phyloP scores from a whole-genome alignment of 345 rosid genomes.

The Heritiera littoralis region DNA sequence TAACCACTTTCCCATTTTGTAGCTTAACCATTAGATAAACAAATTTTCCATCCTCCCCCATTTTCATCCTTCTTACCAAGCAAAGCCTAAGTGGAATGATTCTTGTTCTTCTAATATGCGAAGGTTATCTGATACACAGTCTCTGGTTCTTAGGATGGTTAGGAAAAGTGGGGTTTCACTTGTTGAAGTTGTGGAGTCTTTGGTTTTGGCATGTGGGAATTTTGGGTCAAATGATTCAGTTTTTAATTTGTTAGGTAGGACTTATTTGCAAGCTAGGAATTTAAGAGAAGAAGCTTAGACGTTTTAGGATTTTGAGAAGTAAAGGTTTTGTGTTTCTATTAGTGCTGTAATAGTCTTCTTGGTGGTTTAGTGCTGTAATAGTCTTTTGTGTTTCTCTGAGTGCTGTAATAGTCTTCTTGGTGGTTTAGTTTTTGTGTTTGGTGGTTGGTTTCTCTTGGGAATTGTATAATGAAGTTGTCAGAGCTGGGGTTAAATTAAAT shows the following conservation, averaged over 20 bases:
- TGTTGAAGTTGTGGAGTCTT: constrained; percentile 50
- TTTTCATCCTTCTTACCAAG: no score
- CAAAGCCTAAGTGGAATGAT: constrained; percentile 30
- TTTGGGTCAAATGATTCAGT: constrained; percentile 42
- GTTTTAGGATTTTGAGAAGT: constrained; percentile 40
- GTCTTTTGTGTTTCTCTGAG: constrained; percentile 43
- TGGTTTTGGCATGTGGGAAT: constrained; percentile 39
- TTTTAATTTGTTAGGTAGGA: constrained; percentile 71
- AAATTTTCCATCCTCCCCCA: no score
- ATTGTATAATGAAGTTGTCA: constrained; percentile 40
- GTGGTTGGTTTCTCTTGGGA: constrained; percentile 57
- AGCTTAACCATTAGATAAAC: no score
- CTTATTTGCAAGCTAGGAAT: constrained; percentile 76
- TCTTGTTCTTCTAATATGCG: constrained; percentile 50
- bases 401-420: constrained; percentile 76
- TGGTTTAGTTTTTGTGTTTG: constrained; percentile 43
- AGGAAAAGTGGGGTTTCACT: constrained; percentile 75
- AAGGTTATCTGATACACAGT: constrained; percentile 74
- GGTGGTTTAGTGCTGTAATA: constrained; percentile 52
- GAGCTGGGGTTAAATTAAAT: constrained; percentile 41
- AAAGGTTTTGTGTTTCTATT: constrained; percentile 50
- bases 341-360: constrained; percentile 72
- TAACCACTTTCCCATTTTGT: no score
- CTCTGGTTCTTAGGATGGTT: constrained; percentile 71
- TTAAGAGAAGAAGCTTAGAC: constrained; percentile 57